A percentile compares a stretch with the other conserved stretches of the same genome.
These are phyloP conservation scores for Cenchrus americanus DNA, from an alignment of 176 grass and related monocot species.

Conservation along the genomic window DNA sequence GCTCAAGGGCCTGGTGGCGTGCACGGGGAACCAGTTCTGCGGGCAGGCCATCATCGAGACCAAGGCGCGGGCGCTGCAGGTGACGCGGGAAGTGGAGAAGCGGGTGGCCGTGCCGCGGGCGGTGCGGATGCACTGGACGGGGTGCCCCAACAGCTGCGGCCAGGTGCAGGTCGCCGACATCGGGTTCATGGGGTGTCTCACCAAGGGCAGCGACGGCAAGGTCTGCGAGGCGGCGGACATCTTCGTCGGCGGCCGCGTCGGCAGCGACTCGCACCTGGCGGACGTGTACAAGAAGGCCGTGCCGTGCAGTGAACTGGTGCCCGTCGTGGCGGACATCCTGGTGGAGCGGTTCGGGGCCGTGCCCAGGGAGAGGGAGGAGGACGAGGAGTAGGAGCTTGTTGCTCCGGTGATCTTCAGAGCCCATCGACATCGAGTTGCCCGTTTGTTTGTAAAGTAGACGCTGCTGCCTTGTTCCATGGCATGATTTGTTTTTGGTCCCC, in stretches of 20 bases:
- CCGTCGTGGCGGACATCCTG: conserved; percentile 74
- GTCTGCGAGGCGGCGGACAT: conserved; percentile 71
- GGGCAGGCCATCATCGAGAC: conserved; percentile 96
- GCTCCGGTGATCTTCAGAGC: background rate
- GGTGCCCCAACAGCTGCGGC: conserved; percentile 84
- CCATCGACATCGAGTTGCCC: background rate
- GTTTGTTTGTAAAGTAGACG: conserved; percentile 24
- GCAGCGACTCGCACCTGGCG: conserved; percentile 81
- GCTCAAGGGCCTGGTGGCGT: conserved; percentile 73
- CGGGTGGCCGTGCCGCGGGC: conserved; percentile 57
- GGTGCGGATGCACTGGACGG: conserved; percentile 87
- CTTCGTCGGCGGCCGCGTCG: conserved; percentile 79
- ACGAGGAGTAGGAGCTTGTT: conserved; percentile 54
- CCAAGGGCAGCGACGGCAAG: conserved; percentile 66
- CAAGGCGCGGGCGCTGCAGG: conserved; percentile 78
- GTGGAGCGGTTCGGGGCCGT: conserved; percentile 74
- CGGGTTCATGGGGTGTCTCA: conserved; percentile 92
- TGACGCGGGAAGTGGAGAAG: conserved; percentile 78
- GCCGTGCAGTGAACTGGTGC: conserved; percentile 82
- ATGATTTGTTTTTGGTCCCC: conserved; percentile 25
- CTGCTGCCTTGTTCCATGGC: conserved; percentile 22
- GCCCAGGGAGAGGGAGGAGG: conserved; percentile 70
- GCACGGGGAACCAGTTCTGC: conserved; percentile 95
- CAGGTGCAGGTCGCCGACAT: conserved; percentile 98
- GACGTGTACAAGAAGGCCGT: conserved; percentile 83